These are phyloP conservation scores for Acanthamoeba triangularis DNA, from an alignment of 208 protist genomes.

Conservation along the genomic window DNA sequence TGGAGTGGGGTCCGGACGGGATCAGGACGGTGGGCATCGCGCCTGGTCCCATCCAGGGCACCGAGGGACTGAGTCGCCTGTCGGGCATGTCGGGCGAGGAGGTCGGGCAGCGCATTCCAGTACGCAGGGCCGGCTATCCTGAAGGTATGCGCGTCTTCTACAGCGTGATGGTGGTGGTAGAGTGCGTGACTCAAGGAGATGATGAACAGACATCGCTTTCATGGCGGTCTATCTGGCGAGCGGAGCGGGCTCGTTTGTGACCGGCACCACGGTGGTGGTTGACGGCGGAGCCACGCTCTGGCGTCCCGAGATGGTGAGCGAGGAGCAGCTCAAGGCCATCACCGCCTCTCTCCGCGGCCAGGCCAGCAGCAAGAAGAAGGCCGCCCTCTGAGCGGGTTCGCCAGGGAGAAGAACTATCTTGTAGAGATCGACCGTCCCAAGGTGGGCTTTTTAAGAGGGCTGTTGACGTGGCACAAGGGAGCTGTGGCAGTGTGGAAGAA, in stretches of 20 bases:
- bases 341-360: constrained; percentile 26
- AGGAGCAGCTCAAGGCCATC: constrained; percentile 57
- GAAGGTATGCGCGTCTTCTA: constrained; percentile 7
- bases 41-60: constrained; percentile 80
- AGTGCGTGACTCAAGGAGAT: neutral
- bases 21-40: constrained; percentile 80
- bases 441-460: neutral
- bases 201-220: constrained; percentile 11
- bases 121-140: constrained; percentile 3
- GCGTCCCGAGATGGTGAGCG: constrained; percentile 27
- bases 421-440: neutral
- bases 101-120: neutral
- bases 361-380: constrained; percentile 9
- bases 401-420: neutral
- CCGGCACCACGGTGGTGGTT: constrained; percentile 44
- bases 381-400: neutral
- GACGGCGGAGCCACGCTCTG: constrained; percentile 40
- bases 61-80: constrained; percentile 74
- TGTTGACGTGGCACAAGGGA: neutral
- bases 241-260: constrained; percentile 11
- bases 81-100: neutral
- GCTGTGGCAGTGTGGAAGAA: too few species aligned
- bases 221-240: constrained; percentile 66
- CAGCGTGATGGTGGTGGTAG: neutral
- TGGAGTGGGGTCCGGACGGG: constrained; percentile 81